A percentile compares a stretch with the other conserved stretches of the same genome.
Conservation (phyloP, 208 protist genomes). For the Trypanosoma platydactyli region DNA sequence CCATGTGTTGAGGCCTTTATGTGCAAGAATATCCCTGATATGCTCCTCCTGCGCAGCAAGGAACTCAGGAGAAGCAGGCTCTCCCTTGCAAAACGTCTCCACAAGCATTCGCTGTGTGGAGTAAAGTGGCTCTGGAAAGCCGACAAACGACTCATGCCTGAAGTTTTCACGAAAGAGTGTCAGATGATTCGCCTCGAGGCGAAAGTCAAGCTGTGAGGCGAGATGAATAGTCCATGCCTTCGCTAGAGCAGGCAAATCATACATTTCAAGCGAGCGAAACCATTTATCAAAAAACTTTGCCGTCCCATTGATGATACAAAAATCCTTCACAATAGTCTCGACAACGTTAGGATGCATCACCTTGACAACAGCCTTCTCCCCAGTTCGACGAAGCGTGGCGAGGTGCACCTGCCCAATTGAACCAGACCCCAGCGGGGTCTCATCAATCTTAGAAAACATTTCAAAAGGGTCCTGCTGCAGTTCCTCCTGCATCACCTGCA, state of each 20-base stretch:
- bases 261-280: slow-evolving; percentile 45
- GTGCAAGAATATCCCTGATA: slow-evolving; percentile 76
- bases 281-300: slow-evolving; percentile 43
- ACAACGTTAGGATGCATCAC: slow-evolving; percentile 90
- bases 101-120: slow-evolving; percentile 85
- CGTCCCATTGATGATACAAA: slow-evolving; percentile 63
- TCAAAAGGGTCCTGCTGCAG: slow-evolving; percentile 50
- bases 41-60: slow-evolving; percentile 69
- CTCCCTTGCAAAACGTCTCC: slow-evolving; percentile 85
- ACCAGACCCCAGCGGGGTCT: slow-evolving; percentile 75
- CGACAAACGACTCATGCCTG: slow-evolving; percentile 61
- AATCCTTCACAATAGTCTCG: slow-evolving; percentile 86
- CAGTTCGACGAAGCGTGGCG: slow-evolving; percentile 60
- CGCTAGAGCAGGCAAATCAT: slow-evolving; percentile 63
- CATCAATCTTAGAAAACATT: slow-evolving; percentile 74
- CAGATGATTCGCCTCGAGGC: slow-evolving; percentile 87
- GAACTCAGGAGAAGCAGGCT: slow-evolving; percentile 80
- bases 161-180: slow-evolving; percentile 87
- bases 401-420: slow-evolving; percentile 92
- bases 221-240: slow-evolving; percentile 80
- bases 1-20: slow-evolving; percentile 90
- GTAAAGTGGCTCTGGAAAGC: slow-evolving; percentile 82
- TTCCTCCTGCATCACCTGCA: slow-evolving; percentile 78
- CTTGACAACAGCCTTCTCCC: slow-evolving; percentile 81
- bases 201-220: slow-evolving; percentile 89